phyloP scores from a whole-genome alignment of 2,329 filamentous ascomycete species.

The Colletotrichum incanum region DNA sequence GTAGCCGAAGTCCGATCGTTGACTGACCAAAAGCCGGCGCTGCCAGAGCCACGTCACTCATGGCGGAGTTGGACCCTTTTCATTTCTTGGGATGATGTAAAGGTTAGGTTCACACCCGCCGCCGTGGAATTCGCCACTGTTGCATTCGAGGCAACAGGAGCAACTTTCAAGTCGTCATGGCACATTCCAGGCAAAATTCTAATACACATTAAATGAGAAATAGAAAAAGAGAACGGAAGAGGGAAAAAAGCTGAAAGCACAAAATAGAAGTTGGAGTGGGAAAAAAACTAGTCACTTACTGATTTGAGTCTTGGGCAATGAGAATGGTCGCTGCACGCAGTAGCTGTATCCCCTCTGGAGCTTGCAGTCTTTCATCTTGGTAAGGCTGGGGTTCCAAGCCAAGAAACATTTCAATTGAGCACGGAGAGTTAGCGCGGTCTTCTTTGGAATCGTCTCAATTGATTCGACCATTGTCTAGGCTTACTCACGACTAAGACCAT shows the following conservation, averaged over 20 bases:
- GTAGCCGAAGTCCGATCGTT: too few relatives aligned
- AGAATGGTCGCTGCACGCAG: not conserved
- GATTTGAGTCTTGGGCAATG: not conserved
- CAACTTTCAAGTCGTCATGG: not conserved
- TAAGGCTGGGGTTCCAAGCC: not conserved
- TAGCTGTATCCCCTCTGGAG: conserved; percentile 3
- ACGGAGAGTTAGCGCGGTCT: not conserved
- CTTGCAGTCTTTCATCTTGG: not conserved
- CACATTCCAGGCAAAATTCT: not conserved
- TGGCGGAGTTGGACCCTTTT: not conserved
- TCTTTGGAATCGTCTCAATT: not conserved
- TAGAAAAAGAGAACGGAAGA: not conserved
- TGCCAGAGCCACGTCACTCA: too few relatives aligned
- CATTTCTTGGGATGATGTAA: not conserved
- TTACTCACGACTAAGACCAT: conserved; percentile 4
- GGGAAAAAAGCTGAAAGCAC: not conserved
- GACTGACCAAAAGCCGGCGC: too few relatives aligned
- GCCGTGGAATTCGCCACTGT: not conserved
- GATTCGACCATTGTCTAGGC: not conserved
- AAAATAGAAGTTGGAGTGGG: not conserved
- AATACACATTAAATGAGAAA: not conserved
- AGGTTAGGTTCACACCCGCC: too few relatives aligned
- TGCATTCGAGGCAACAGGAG: not conserved
- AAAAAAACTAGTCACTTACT: not conserved
- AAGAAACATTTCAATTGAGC: not conserved